Percentiles rank a stretch among this genome's conserved stretches.
Conservation (phyloP, 1,284 basidiomycete species). For the Papiliotrema fonsecae region DNA sequence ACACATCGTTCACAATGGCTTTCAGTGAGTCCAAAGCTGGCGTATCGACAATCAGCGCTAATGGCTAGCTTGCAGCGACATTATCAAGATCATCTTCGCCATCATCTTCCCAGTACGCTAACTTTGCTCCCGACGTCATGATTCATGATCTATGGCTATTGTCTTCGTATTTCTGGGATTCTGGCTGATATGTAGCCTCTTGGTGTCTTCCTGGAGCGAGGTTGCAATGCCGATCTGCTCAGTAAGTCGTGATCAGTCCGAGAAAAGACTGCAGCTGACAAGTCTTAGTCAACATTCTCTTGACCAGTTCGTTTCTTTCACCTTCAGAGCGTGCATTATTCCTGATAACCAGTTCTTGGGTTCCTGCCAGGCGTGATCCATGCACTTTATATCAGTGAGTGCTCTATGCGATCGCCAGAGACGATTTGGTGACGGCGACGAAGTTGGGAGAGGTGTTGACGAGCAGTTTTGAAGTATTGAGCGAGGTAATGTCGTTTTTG, state of each 20-base stretch:
- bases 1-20: conserved; percentile 10
- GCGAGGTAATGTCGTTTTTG: background rate
- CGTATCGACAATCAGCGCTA: background rate
- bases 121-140: background rate
- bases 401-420: background rate
- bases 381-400: conserved; percentile 33
- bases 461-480: conserved; percentile 21
- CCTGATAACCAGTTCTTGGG: conserved; percentile 19
- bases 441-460: background rate
- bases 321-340: background rate
- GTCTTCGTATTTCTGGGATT: background rate
- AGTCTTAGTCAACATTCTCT: conserved; percentile 29
- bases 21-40: conserved; percentile 11
- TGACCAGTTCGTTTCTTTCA: conserved; percentile 18
- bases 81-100: conserved; percentile 39
- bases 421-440: too few species aligned
- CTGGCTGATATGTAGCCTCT: conserved; percentile 18
- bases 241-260: conserved; percentile 7
- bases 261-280: background rate
- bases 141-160: background rate
- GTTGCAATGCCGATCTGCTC: conserved; percentile 36
- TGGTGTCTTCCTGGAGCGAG: conserved; percentile 44
- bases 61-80: conserved; percentile 28
- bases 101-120: conserved; percentile 34
- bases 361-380: conserved; percentile 41